Conservation (phyloP, 495 filamentous ascomycete genomes). For the Parachaetomium inaequale region DNA sequence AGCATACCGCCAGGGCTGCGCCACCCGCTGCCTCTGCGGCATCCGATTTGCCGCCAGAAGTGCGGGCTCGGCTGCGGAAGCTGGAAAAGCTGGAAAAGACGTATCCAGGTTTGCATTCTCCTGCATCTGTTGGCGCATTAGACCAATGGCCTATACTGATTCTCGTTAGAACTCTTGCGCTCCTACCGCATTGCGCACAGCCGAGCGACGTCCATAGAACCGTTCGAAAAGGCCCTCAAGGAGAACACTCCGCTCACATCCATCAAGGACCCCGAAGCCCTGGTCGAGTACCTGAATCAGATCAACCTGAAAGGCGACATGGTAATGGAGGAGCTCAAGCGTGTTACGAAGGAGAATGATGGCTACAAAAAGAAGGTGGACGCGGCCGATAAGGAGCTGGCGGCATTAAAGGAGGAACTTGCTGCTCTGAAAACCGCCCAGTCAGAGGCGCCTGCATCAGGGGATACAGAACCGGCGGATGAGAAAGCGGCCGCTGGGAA, state of each 20-base stretch:
- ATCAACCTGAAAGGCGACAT: slow-evolving; percentile 81
- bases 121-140: not conserved
- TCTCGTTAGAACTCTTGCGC: slow-evolving; percentile 68
- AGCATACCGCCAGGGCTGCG: not conserved
- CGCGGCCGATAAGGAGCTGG: slow-evolving; percentile 62
- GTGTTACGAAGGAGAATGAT: slow-evolving; percentile 77
- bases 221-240: slow-evolving; percentile 83
- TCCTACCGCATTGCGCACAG: slow-evolving; percentile 90
- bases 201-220: slow-evolving; percentile 77
- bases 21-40: slow-evolving; percentile 22
- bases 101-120: slow-evolving; percentile 64
- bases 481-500: slow-evolving; percentile 8
- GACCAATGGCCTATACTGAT: not conserved
- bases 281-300: slow-evolving; percentile 93
- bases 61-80: slow-evolving; percentile 66
- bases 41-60: slow-evolving; percentile 68
- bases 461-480: not conserved
- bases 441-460: slow-evolving; percentile 24
- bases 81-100: slow-evolving; percentile 82
- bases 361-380: slow-evolving; percentile 70
- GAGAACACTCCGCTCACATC: slow-evolving; percentile 89
- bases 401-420: slow-evolving; percentile 49
- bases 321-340: slow-evolving; percentile 88
- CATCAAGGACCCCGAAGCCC: slow-evolving; percentile 76
- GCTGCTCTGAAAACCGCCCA: slow-evolving; percentile 30